Evolutionary conservation across 192 early-diverging fungal genomes (phyloP).

Genomic region (Coemansia aciculifera): DNA sequence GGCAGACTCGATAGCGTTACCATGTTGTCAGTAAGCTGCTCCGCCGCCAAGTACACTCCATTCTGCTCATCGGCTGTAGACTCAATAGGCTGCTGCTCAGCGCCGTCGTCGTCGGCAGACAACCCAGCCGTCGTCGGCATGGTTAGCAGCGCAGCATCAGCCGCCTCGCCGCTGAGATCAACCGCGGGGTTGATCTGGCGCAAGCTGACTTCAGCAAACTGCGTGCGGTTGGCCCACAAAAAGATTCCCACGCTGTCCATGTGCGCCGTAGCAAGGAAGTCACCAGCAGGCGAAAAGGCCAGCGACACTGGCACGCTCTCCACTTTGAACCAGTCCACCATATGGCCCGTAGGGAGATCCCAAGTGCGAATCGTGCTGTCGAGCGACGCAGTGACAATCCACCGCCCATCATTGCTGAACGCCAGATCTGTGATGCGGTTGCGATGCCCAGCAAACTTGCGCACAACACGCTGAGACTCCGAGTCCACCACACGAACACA

Average conservation of each 20-base stretch:
- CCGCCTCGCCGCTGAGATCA: neutral
- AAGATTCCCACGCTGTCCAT: slow-evolving; percentile 90
- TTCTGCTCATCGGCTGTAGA: slow-evolving; percentile 4
- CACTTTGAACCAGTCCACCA: slow-evolving; percentile 83
- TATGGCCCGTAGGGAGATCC: slow-evolving; percentile 91
- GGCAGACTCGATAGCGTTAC: slow-evolving; percentile 82
- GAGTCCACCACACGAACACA: slow-evolving; percentile 86
- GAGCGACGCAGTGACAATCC: slow-evolving; percentile 79
- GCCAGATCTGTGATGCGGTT: slow-evolving; percentile 88
- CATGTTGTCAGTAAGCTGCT: slow-evolving; percentile 77
- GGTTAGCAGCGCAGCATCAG: slow-evolving; percentile 44
- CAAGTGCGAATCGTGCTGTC: slow-evolving; percentile 92
- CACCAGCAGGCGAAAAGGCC: slow-evolving; percentile 86
- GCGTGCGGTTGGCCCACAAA: slow-evolving; percentile 88
- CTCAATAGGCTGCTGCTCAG: slow-evolving; percentile 14
- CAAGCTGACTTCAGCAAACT: slow-evolving; percentile 73
- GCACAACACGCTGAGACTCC: slow-evolving; percentile 76
- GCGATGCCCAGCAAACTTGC: slow-evolving; percentile 86
- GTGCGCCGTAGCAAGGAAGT: slow-evolving; percentile 90
- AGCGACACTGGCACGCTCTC: slow-evolving; percentile 78
- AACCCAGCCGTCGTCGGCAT: slow-evolving; percentile 64
- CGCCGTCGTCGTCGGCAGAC: slow-evolving; percentile 54
- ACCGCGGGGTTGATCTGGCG: slow-evolving; percentile 56
- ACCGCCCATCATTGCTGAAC: slow-evolving; percentile 90
- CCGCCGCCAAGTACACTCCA: slow-evolving; percentile 43